Evolutionary conservation across 2,329 filamentous ascomycete genomes (phyloP).

Genomic region (Phialocephala sp.): DNA sequence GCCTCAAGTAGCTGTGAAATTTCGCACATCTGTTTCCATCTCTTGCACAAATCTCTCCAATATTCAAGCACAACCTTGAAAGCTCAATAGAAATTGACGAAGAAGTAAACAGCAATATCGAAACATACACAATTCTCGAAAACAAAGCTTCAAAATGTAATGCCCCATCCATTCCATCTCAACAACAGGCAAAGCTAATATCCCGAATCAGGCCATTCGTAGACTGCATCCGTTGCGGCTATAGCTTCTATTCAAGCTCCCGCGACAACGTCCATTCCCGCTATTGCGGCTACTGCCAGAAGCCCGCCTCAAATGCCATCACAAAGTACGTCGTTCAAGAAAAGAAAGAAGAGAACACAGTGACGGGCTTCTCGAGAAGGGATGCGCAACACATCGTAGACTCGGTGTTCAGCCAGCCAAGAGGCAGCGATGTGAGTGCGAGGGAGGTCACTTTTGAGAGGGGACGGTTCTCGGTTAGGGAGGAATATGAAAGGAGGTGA

Average conservation of each 20-base stretch:
- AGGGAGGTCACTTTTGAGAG: slow-evolving; percentile 9
- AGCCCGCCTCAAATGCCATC: neutral
- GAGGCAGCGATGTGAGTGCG: neutral
- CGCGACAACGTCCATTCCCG: neutral
- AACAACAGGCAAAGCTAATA: neutral
- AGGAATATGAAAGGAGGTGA: slow-evolving; percentile 5
- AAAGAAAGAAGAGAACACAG: slow-evolving; percentile 1
- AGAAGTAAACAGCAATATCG: neutral
- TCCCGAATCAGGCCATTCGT: neutral
- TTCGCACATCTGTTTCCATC: neutral
- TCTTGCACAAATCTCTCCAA: neutral
- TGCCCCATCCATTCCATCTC: neutral
- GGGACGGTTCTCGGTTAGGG: slow-evolving; percentile 7
- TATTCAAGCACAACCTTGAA: neutral
- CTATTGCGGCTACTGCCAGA: neutral
- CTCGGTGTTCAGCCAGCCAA: neutral
- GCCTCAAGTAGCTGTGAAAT: neutral
- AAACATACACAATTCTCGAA: neutral
- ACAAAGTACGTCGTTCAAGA: neutral
- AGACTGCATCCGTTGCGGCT: slow-evolving; percentile 6
- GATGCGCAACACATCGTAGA: slow-evolving; percentile 5
- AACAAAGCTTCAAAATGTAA: neutral
- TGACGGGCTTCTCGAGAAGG: neutral
- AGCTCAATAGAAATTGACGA: neutral
- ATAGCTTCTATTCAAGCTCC: neutral